phyloP scores from a whole-genome alignment of 192 early-diverging fungal species.

The Allomyces macrogynus region DNA sequence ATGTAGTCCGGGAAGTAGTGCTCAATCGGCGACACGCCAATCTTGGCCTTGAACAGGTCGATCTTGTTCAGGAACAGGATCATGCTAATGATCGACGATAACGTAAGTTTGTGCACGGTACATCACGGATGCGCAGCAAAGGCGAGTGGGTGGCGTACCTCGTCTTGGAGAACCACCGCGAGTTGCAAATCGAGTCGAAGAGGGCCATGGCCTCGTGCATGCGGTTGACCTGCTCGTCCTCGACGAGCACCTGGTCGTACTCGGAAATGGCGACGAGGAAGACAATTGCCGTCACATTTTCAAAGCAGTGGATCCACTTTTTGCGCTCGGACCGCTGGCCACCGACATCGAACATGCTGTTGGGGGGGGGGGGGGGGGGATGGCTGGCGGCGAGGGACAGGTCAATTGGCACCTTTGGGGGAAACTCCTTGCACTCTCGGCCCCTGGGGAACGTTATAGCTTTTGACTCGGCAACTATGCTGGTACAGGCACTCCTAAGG shows the following conservation, averaged over 20 bases:
- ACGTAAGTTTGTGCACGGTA: no score
- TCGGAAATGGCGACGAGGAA: slow-evolving; percentile 89
- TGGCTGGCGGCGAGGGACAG: no score
- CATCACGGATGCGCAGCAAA: no score
- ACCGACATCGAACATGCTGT: slow-evolving; percentile 85
- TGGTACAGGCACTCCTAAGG: no score
- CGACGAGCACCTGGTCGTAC: slow-evolving; percentile 87
- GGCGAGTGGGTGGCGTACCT: no score
- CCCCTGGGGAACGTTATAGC: no score
- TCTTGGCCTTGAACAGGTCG: slow-evolving; percentile 83
- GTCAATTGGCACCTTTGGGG: no score
- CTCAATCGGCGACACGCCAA: slow-evolving; percentile 55
- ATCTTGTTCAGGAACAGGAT: slow-evolving; percentile 98
- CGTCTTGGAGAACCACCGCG: slow-evolving; percentile 88
- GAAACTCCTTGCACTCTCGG: no score
- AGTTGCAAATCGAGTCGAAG: slow-evolving; percentile 96
- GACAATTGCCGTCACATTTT: slow-evolving; percentile 85
- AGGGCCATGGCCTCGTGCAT: slow-evolving; percentile 91
- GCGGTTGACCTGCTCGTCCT: slow-evolving; percentile 91
- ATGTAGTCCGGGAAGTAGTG: slow-evolving; percentile 83
- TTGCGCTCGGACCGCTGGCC: slow-evolving; percentile 96
- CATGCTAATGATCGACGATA: slow-evolving; percentile 28
- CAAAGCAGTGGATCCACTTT: slow-evolving; percentile 99
- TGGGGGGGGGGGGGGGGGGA: no score
- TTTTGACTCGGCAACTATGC: no score